Conservation (phyloP, 352 stramenopile species). For the Phytophthora multivora region DNA sequence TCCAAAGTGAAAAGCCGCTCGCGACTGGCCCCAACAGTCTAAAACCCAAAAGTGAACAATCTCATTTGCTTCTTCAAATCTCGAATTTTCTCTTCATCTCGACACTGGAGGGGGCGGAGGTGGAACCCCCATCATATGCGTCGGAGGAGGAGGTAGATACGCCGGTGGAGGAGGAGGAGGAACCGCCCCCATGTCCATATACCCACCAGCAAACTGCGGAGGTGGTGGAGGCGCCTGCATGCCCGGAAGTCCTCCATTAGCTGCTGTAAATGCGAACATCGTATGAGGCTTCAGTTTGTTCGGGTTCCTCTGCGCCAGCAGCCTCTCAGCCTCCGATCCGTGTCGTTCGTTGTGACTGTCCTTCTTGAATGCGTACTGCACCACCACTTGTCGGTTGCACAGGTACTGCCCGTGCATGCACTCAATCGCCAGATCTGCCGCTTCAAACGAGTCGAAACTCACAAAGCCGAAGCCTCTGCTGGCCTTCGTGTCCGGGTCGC, state of each 20-base stretch:
- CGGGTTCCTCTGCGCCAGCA: constrained; percentile 84
- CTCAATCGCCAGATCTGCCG: constrained; percentile 97
- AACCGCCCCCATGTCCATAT: constrained; percentile 51
- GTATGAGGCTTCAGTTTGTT: constrained; percentile 85
- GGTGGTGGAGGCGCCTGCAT: constrained; percentile 43
- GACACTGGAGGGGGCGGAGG: constrained; percentile 49
- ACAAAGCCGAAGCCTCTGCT: constrained; percentile 98
- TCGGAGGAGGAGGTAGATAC: constrained; percentile 33
- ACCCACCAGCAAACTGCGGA: constrained; percentile 31
- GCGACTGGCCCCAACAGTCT: constrained; percentile 9
- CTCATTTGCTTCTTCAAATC: neutral
- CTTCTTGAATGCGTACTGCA: constrained; percentile 99
- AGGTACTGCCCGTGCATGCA: constrained; percentile 99
- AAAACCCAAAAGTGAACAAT: neutral
- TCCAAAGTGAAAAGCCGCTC: constrained; percentile 13
- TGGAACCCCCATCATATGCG: constrained; percentile 38
- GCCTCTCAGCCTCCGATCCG: constrained; percentile 88
- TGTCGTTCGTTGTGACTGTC: constrained; percentile 93
- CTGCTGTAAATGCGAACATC: constrained; percentile 62
- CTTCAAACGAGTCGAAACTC: constrained; percentile 97
- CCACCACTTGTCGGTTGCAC: constrained; percentile 97
- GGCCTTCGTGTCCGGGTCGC: constrained; percentile 91
- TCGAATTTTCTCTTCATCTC: constrained; percentile 21
- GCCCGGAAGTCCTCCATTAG: constrained; percentile 4
- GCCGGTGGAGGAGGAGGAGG: constrained; percentile 36